Percentiles rank a stretch among this genome's conserved stretches.
phyloP scores from a whole-genome alignment of 495 filamentous ascomycete genomes.

The Penicillium coprophilum region DNA sequence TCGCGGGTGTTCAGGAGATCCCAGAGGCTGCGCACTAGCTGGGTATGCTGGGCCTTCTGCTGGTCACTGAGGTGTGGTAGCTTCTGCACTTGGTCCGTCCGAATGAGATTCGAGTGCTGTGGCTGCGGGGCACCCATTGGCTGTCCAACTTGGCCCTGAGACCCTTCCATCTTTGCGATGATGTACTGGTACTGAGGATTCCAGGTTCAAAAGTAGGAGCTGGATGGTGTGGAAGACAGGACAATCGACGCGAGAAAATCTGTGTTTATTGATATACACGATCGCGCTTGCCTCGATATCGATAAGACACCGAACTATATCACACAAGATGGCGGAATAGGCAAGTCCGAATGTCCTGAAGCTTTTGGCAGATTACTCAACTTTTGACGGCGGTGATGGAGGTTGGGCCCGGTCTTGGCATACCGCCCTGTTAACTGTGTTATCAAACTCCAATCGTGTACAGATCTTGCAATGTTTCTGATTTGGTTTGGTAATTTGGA shows the following conservation, averaged over 20 bases:
- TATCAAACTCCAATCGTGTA: no score
- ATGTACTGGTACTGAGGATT: constrained; percentile 4
- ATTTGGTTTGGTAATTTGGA: background rate
- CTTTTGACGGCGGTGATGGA: constrained; percentile 6
- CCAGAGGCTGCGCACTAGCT: constrained; percentile 62
- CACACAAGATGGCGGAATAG: background rate
- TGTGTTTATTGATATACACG: background rate
- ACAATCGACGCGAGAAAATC: background rate
- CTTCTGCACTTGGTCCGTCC: constrained; percentile 53
- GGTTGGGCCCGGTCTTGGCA: constrained; percentile 22
- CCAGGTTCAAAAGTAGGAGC: background rate
- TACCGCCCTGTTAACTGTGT: background rate
- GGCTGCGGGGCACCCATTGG: constrained; percentile 35
- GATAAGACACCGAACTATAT: background rate
- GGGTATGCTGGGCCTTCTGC: constrained; percentile 65
- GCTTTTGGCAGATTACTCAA: constrained; percentile 11
- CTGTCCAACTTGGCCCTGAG: constrained; percentile 35
- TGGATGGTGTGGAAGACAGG: background rate
- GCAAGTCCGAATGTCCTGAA: background rate
- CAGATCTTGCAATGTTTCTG: background rate
- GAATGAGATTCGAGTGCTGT: constrained; percentile 50
- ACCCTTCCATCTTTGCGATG: constrained; percentile 35
- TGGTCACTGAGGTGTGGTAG: constrained; percentile 53
- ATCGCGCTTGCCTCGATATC: background rate
- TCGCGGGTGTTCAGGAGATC: constrained; percentile 57